phyloP scores from a whole-genome alignment of 331 rosid genomes.

The Rosa hybrid region DNA sequence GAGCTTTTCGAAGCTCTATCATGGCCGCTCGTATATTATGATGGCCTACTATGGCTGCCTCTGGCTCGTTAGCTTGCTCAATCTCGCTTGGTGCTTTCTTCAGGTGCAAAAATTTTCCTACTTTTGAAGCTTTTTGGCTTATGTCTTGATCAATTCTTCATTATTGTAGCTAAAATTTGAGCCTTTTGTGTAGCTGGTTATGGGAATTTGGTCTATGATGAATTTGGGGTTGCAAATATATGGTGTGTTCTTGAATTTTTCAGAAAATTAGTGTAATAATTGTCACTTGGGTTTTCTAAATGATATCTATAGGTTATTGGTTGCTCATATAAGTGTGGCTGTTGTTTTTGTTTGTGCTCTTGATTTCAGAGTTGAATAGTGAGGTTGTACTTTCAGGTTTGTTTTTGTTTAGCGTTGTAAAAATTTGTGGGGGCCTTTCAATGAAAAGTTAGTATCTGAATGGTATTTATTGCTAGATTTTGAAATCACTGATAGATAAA shows the following conservation, averaged over 20 bases:
- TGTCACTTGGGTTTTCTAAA: neutral
- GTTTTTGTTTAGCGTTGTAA: neutral
- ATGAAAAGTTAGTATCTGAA: neutral
- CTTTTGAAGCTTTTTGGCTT: neutral
- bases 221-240: neutral
- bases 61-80: conserved; percentile 61
- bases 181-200: neutral
- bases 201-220: neutral
- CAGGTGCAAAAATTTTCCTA: conserved; percentile 51
- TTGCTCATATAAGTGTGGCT: neutral
- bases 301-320: neutral
- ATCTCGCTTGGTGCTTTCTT: conserved; percentile 68
- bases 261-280: neutral
- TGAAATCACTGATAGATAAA: neutral
- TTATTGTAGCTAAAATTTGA: neutral
- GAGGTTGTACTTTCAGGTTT: neutral
- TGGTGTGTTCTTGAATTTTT: neutral
- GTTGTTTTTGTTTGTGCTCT: neutral
- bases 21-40: conserved; percentile 57
- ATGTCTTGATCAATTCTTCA: neutral
- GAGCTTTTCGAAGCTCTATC: conserved; percentile 49
- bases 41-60: conserved; percentile 51
- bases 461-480: neutral
- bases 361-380: neutral
- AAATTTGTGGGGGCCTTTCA: neutral